A percentile compares a stretch with the other conserved stretches of the same genome.
These are phyloP conservation scores for Neoboletus brunneissimus DNA, from an alignment of 768 basidiomycete species.

Conservation along the genomic window DNA sequence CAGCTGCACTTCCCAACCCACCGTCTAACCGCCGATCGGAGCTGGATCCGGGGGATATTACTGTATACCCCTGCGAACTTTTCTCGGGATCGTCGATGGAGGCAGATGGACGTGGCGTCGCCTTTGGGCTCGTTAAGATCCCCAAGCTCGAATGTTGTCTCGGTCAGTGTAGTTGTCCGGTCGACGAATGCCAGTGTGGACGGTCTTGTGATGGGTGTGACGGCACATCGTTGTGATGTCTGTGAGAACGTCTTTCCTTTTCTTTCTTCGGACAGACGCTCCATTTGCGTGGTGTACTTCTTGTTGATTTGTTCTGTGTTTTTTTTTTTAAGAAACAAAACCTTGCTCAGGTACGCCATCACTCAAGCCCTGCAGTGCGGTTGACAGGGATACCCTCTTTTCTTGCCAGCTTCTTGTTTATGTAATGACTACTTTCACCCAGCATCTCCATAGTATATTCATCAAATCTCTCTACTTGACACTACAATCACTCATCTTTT, in stretches of 20 bases:
- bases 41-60: constrained; percentile 51
- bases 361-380: neutral
- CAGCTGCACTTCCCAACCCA: constrained; percentile 65
- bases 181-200: constrained; percentile 54
- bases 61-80: constrained; percentile 40
- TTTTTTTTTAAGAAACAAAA: no score
- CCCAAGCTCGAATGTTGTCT: constrained; percentile 71
- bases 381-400: constrained; percentile 1
- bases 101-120: constrained; percentile 38
- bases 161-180: constrained; percentile 57
- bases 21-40: constrained; percentile 42
- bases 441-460: neutral
- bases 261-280: neutral
- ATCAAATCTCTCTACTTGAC: neutral
- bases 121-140: constrained; percentile 51
- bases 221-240: neutral
- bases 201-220: constrained; percentile 52
- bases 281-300: neutral
- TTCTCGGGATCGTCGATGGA: constrained; percentile 34
- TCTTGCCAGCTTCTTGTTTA: neutral
- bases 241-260: neutral
- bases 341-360: no score
- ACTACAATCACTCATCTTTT: neutral
- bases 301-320: neutral
- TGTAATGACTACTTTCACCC: neutral